These are phyloP conservation scores for Plasmodium coatneyi DNA, from an alignment of 169 alveolate genomes.

Conservation along the genomic window DNA sequence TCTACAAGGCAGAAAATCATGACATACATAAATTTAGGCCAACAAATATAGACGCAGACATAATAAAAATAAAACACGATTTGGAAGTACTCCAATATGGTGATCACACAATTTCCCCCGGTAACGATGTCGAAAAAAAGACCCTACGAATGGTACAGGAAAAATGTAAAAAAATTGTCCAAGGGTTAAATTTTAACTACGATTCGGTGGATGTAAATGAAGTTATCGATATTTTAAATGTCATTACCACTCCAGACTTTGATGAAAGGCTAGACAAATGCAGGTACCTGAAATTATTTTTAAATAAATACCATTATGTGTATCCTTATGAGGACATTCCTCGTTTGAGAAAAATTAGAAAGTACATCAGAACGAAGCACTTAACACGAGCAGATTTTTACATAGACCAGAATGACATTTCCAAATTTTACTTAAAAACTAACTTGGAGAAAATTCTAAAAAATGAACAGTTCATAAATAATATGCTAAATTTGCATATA, in stretches of 20 bases:
- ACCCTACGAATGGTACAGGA: conserved; percentile 15
- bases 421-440: conserved; percentile 64
- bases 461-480: conserved; percentile 68
- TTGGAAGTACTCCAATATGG: background rate
- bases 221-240: conserved; percentile 28
- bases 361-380: conserved; percentile 14
- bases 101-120: background rate
- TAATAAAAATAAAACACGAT: conserved; percentile 20
- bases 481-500: conserved; percentile 66
- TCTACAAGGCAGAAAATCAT: conserved; percentile 64
- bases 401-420: conserved; percentile 49
- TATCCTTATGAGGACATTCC: conserved; percentile 58
- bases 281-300: conserved; percentile 56
- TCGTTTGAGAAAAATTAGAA: conserved; percentile 43
- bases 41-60: conserved; percentile 1
- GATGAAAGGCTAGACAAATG: conserved; percentile 65
- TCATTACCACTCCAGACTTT: conserved; percentile 62
- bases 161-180: conserved; percentile 60
- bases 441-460: conserved; percentile 46
- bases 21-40: conserved; percentile 60
- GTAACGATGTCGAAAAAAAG: background rate
- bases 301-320: conserved; percentile 60
- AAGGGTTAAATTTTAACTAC: conserved; percentile 51
- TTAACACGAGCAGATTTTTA: conserved; percentile 25
- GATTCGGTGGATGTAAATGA: conserved; percentile 46